These are phyloP conservation scores for Copromyces sp. DNA, from an alignment of 495 filamentous ascomycete species.

Conservation along the genomic window DNA sequence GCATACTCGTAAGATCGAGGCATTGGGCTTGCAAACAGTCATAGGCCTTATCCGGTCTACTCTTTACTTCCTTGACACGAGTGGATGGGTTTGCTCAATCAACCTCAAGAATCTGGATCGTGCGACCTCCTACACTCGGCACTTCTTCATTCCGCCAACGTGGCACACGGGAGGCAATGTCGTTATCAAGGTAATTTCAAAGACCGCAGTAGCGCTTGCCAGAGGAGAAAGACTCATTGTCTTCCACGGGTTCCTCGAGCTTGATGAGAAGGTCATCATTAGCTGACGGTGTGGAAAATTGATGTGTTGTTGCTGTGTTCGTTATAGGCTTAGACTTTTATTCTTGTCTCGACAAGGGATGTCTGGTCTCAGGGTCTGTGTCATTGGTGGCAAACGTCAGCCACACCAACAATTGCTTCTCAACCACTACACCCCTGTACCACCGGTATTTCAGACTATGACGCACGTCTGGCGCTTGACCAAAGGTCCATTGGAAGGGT, in stretches of 20 bases:
- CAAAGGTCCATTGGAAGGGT: neutral
- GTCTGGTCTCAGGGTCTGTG: neutral
- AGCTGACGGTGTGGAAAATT: too few relatives aligned
- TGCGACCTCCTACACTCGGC: conserved; percentile 3
- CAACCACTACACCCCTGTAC: neutral
- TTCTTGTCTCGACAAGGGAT: neutral
- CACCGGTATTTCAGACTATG: neutral
- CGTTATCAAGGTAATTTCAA: conserved; percentile 1
- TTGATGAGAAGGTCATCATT: conserved; percentile 11
- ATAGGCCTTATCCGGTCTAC: conserved; percentile 1
- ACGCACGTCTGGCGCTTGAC: neutral
- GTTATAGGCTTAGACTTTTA: neutral
- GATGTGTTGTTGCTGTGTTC: too few relatives aligned
- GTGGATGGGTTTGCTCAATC: conserved; percentile 9
- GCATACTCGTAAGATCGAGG: too few relatives aligned
- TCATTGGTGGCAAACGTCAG: neutral
- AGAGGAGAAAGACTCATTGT: neutral
- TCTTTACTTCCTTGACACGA: conserved; percentile 7
- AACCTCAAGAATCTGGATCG: neutral
- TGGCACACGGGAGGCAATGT: conserved; percentile 9
- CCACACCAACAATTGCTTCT: neutral
- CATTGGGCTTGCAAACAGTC: neutral
- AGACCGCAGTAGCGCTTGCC: conserved; percentile 1
- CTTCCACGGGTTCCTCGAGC: conserved; percentile 12
- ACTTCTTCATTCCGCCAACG: conserved; percentile 12